phyloP scores from a whole-genome alignment of 2,329 filamentous ascomycete species.

The Monilinia fructigena region DNA sequence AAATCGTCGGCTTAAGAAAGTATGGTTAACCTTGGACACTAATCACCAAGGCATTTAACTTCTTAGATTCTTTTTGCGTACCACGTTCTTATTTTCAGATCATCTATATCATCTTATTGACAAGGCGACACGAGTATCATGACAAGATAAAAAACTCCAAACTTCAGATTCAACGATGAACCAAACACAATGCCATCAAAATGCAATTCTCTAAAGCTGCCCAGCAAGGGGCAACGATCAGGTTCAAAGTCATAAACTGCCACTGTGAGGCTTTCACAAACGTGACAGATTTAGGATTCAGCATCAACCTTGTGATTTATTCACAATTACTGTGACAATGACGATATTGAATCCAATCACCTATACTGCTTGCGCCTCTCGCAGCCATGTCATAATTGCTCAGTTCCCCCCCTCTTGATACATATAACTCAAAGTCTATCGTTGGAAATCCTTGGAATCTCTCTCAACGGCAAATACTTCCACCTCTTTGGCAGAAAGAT shows the following conservation, averaged over 20 bases:
- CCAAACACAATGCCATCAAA: not conserved
- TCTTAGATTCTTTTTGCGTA: not conserved
- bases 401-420: not conserved
- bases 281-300: too few species aligned
- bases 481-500: too few species aligned
- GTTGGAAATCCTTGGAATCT: too few species aligned
- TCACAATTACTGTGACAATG: not conserved
- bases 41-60: not conserved
- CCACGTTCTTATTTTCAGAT: not conserved
- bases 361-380: not conserved
- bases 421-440: not conserved
- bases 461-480: too few species aligned
- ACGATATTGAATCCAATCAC: not conserved
- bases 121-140: not conserved
- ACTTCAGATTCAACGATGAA: not conserved
- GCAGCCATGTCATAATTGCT: too few species aligned
- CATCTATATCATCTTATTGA: too few species aligned
- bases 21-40: not conserved
- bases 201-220: too few species aligned
- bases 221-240: not conserved
- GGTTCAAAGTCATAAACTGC: not conserved
- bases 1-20: not conserved
- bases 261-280: not conserved
- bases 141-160: not conserved
- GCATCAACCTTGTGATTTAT: not conserved